These are phyloP conservation scores for Aspergillus arachidicola DNA, from an alignment of 2,329 filamentous ascomycete genomes.

Conservation along the genomic window DNA sequence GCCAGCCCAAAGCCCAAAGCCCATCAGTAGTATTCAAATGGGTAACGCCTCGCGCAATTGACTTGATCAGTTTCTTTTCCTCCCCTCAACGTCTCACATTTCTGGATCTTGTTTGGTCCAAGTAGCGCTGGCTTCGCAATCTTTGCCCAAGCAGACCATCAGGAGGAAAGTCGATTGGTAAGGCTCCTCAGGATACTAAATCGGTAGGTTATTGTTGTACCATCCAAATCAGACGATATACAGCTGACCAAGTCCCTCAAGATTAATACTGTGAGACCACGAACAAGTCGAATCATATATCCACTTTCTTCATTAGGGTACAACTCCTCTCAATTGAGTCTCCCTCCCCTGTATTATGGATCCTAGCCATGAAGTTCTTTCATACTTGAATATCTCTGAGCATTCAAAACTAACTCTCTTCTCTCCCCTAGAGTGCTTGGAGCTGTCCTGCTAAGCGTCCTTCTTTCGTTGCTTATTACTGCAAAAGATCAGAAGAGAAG, in stretches of 20 bases:
- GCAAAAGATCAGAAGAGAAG: neutral
- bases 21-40: slow-evolving; percentile 36
- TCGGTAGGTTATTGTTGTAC: neutral
- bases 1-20: slow-evolving; percentile 20
- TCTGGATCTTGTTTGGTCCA: slow-evolving; percentile 27
- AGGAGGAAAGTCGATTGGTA: neutral
- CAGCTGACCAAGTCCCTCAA: neutral
- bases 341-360: neutral
- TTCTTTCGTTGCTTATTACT: neutral
- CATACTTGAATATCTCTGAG: neutral
- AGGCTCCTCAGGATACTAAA: neutral
- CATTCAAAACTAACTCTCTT: neutral
- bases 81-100: slow-evolving; percentile 22
- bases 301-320: neutral
- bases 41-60: slow-evolving; percentile 15
- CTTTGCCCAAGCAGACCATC: slow-evolving; percentile 1
- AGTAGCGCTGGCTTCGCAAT: slow-evolving; percentile 35
- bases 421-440: neutral
- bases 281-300: neutral
- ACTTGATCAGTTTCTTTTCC: slow-evolving; percentile 16
- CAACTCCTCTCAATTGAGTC: neutral
- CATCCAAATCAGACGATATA: neutral
- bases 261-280: neutral
- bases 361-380: neutral
- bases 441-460: slow-evolving; percentile 3